Conservation (phyloP, 257 asterid species). For the Solanum okadae region DNA sequence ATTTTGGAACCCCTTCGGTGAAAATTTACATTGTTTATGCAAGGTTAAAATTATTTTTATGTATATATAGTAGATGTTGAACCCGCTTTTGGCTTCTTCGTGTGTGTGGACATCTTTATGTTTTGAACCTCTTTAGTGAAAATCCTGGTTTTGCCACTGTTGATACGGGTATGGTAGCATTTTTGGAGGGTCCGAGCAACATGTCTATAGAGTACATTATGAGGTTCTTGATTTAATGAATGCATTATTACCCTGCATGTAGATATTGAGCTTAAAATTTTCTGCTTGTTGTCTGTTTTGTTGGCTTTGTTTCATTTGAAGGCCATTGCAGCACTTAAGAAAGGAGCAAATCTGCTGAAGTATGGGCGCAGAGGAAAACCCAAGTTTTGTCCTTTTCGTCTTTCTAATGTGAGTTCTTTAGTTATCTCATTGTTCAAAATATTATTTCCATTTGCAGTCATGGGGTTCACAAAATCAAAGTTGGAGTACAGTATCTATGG, state of each 20-base stretch:
- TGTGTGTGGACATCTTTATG: background rate
- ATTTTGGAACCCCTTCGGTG: background rate
- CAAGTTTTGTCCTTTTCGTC: constrained; percentile 89
- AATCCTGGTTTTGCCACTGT: background rate
- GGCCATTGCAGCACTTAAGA: constrained; percentile 88
- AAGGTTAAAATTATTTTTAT: background rate
- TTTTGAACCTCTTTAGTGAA: background rate
- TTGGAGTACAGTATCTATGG: background rate
- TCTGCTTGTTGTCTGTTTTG: background rate
- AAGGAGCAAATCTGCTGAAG: constrained; percentile 84
- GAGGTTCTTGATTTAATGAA: background rate
- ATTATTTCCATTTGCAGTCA: background rate
- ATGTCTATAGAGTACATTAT: background rate
- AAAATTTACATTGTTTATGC: background rate
- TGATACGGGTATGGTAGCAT: background rate
- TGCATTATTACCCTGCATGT: background rate
- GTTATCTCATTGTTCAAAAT: background rate
- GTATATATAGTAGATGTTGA: background rate
- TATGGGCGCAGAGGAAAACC: constrained; percentile 97
- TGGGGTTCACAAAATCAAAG: background rate
- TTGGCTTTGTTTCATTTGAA: constrained; percentile 16
- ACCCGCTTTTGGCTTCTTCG: background rate
- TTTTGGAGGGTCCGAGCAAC: background rate
- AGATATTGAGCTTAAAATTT: background rate
- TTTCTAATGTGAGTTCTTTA: constrained; percentile 54